Evolutionary conservation across 2,329 filamentous ascomycete species (phyloP).

Genomic region (Verticillium longisporum): DNA sequence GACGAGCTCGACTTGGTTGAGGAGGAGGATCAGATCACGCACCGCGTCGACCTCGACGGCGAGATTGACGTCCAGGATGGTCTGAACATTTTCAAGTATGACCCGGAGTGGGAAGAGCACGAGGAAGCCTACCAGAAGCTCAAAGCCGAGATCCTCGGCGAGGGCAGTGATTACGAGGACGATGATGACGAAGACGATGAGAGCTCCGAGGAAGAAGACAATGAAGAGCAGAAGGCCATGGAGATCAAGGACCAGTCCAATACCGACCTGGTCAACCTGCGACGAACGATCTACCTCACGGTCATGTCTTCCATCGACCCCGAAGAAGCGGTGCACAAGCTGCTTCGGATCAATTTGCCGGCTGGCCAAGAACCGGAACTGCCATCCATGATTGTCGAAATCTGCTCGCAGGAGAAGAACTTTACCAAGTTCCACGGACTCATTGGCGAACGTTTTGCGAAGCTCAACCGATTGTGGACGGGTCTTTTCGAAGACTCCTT

Average conservation of each 20-base stretch:
- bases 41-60: conserved; percentile 75
- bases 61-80: conserved; percentile 79
- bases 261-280: conserved; percentile 86
- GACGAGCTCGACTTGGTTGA: conserved; percentile 94
- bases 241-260: conserved; percentile 99
- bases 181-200: conserved; percentile 62
- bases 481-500: conserved; percentile 90
- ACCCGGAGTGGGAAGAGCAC: conserved; percentile 82
- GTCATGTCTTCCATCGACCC: conserved; percentile 96
- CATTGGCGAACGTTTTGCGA: conserved; percentile 90
- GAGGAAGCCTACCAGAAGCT: conserved; percentile 85
- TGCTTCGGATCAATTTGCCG: conserved; percentile 89
- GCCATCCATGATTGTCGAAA: conserved; percentile 95
- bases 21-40: conserved; percentile 97
- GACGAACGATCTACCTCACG: conserved; percentile 91
- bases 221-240: conserved; percentile 71
- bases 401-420: conserved; percentile 91
- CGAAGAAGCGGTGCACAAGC: conserved; percentile 94
- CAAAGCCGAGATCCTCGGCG: conserved; percentile 89
- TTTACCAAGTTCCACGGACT: conserved; percentile 97
- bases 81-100: conserved; percentile 93
- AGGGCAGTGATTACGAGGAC: conserved; percentile 79
- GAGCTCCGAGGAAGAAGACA: conserved; percentile 64
- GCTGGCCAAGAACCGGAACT: conserved; percentile 82
- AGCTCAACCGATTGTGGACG: conserved; percentile 90